Conservation (phyloP, 108 stramenopile species). For the Skeletonema costatum region DNA sequence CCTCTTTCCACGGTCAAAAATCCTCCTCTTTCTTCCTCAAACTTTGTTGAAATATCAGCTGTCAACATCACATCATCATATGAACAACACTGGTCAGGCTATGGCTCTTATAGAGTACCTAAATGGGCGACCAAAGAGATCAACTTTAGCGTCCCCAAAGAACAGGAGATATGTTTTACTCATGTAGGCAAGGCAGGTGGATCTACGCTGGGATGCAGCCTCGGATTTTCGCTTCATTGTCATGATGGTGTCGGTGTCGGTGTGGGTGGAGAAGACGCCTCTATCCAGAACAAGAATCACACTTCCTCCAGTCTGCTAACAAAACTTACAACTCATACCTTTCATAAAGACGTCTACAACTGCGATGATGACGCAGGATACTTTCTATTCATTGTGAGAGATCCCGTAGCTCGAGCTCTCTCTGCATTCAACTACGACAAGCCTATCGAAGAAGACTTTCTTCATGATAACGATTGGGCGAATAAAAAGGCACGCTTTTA, state of each 20-base stretch:
- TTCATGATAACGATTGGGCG: neutral
- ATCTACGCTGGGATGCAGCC: slow-evolving; percentile 30
- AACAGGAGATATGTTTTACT: slow-evolving; percentile 33
- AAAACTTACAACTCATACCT: slow-evolving; percentile 30
- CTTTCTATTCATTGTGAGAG: slow-evolving; percentile 33
- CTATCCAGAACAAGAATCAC: no score
- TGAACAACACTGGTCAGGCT: neutral
- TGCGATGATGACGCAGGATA: slow-evolving; percentile 32
- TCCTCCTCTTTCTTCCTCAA: neutral
- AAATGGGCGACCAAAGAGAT: slow-evolving; percentile 34
- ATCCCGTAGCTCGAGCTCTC: slow-evolving; percentile 24
- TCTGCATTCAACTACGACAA: slow-evolving; percentile 52
- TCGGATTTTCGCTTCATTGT: slow-evolving; percentile 46
- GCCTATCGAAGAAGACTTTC: neutral
- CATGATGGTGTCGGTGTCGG: neutral
- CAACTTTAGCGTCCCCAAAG: slow-evolving; percentile 16
- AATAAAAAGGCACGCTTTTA: neutral
- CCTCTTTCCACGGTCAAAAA: no score
- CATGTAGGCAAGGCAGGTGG: slow-evolving; percentile 45
- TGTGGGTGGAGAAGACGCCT: no score
- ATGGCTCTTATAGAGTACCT: neutral
- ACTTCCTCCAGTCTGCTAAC: slow-evolving; percentile 7
- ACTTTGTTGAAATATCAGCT: neutral
- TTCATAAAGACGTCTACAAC: slow-evolving; percentile 40
- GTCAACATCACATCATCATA: neutral